These are phyloP conservation scores for Odonthalia washingtoniensis DNA, from an alignment of 31 red algal genomes.

Conservation along the genomic window DNA sequence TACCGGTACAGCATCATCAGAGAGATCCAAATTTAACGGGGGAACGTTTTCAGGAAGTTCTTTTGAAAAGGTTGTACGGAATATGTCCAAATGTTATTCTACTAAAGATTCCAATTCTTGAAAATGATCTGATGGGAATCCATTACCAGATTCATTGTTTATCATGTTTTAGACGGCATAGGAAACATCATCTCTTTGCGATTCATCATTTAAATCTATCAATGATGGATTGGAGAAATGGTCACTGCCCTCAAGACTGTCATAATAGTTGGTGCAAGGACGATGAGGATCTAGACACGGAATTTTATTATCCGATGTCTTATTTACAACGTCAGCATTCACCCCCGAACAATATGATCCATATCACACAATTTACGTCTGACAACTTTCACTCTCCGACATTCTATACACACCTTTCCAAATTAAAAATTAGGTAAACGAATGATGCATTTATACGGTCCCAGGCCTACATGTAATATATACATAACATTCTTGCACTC, in stretches of 20 bases:
- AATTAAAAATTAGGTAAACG: too few relatives aligned
- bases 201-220: neutral
- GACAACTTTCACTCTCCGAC: too few relatives aligned
- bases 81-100: neutral
- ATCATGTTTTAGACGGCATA: neutral
- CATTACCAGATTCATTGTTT: neutral
- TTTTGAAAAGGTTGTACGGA: neutral
- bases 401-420: too few relatives aligned
- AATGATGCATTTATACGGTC: too few relatives aligned
- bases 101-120: neutral
- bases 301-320: too few relatives aligned
- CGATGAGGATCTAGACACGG: neutral
- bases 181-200: neutral
- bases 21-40: neutral
- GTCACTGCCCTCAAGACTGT: neutral
- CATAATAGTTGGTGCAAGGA: neutral
- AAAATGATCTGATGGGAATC: neutral
- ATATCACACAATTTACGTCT: too few relatives aligned
- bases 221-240: neutral
- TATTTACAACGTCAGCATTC: too few relatives aligned
- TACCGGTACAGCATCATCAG: neutral
- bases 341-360: too few relatives aligned
- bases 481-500: too few relatives aligned
- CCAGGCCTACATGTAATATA: too few relatives aligned
- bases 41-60: neutral